Evolutionary conservation across 2,329 filamentous ascomycete genomes (phyloP).

Genomic region (Aspergillus fumigatus): DNA sequence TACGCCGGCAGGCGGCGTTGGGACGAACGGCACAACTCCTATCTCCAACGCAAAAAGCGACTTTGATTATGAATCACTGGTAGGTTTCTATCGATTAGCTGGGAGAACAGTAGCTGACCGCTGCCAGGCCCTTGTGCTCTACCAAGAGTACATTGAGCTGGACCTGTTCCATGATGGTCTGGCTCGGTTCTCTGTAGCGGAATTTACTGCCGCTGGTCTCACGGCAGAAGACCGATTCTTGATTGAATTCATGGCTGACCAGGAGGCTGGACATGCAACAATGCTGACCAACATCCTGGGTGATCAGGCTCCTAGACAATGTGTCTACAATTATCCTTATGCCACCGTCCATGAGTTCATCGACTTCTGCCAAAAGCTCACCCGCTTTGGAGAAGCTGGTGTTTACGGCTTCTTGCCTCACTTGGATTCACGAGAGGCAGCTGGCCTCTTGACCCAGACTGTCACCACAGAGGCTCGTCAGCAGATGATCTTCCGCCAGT

Average conservation of each 20-base stretch:
- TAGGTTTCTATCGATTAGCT: constrained; percentile 16
- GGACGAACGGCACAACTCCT: constrained; percentile 71
- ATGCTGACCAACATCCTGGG: constrained; percentile 75
- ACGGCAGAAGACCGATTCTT: constrained; percentile 65
- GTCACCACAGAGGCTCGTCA: constrained; percentile 77
- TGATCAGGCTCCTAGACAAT: constrained; percentile 63
- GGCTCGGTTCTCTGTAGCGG: constrained; percentile 61
- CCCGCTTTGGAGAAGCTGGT: constrained; percentile 72
- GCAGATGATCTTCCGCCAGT: constrained; percentile 80
- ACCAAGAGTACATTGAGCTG: constrained; percentile 81
- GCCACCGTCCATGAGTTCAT: constrained; percentile 70
- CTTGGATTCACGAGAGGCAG: constrained; percentile 70
- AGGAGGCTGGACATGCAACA: constrained; percentile 74
- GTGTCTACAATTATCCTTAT: constrained; percentile 78
- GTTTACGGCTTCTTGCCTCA: constrained; percentile 79
- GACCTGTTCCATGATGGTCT: constrained; percentile 77
- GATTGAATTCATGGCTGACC: constrained; percentile 71
- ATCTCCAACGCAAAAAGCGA: constrained; percentile 75
- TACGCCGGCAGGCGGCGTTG: constrained; percentile 66
- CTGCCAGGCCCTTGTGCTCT: constrained; percentile 59
- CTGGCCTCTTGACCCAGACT: constrained; percentile 67
- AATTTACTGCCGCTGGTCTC: constrained; percentile 66
- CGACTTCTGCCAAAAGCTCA: constrained; percentile 83
- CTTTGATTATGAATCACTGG: constrained; percentile 75
- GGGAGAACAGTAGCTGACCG: constrained; percentile 1